phyloP scores from a whole-genome alignment of 768 basidiomycete species.

The Leucocoprinus birnbaumii region DNA sequence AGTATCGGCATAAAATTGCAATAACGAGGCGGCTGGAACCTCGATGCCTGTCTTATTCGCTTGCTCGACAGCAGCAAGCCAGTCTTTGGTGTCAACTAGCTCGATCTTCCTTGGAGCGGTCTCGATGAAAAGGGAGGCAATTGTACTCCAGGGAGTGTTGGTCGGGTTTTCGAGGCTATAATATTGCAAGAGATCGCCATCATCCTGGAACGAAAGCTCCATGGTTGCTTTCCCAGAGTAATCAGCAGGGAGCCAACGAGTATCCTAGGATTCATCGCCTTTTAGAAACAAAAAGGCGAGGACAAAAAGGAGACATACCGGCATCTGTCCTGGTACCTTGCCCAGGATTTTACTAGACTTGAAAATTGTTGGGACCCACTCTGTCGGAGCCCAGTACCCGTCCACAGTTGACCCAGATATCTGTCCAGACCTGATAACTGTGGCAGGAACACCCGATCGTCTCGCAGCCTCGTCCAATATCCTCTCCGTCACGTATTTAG shows the following conservation, averaged over 20 bases:
- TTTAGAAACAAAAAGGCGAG: conserved; percentile 12
- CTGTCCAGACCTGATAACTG: conserved; percentile 13
- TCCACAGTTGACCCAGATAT: conserved; percentile 11
- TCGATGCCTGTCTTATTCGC: too few species aligned
- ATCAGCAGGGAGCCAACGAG: conserved; percentile 11
- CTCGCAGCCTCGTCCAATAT: conserved; percentile 9
- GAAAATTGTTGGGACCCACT: conserved; percentile 12
- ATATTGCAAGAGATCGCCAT: neutral
- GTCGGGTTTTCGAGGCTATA: conserved; percentile 11
- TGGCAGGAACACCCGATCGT: conserved; percentile 5
- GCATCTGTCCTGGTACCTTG: conserved; percentile 8
- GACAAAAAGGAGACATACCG: neutral
- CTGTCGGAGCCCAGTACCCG: conserved; percentile 13
- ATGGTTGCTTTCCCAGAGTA: neutral
- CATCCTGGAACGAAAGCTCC: conserved; percentile 5
- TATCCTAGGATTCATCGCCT: conserved; percentile 4
- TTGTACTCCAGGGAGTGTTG: conserved; percentile 2
- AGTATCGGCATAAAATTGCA: conserved; percentile 1
- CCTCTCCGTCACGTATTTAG: conserved; percentile 11
- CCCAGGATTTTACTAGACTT: conserved; percentile 10
- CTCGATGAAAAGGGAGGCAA: neutral
- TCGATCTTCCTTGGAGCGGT: neutral
- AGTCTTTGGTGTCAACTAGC: too few species aligned
- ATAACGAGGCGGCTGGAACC: too few species aligned
- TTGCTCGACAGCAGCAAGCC: too few species aligned